Percentiles rank a stretch among this genome's conserved stretches.
Evolutionary conservation across 768 basidiomycete species (phyloP).

Genomic region (Tylopilus plumbeoviolaceoides): DNA sequence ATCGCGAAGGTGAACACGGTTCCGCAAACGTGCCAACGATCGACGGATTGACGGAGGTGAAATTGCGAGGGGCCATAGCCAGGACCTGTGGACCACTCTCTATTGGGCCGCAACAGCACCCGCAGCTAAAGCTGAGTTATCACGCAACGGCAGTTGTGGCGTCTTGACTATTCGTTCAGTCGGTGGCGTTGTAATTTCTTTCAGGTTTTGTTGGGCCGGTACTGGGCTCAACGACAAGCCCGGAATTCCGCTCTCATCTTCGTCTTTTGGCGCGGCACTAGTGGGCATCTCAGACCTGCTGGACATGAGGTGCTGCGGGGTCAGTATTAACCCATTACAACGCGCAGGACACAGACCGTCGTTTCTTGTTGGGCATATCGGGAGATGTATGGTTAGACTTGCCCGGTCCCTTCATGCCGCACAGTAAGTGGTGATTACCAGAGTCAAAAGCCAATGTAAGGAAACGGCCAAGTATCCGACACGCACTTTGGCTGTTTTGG

Average conservation of each 20-base stretch:
- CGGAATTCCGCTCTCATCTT: constrained; percentile 37
- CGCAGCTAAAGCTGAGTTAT: constrained; percentile 54
- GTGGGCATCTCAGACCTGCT: constrained; percentile 40
- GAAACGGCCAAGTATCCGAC: constrained; percentile 12
- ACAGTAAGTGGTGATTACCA: constrained; percentile 27
- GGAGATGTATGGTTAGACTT: constrained; percentile 61
- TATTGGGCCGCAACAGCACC: constrained; percentile 35
- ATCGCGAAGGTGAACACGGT: constrained; percentile 1
- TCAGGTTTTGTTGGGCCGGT: constrained; percentile 32
- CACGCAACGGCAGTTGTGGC: constrained; percentile 57
- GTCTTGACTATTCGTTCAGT: constrained; percentile 47
- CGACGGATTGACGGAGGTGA: neutral
- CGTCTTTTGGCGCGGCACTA: constrained; percentile 30
- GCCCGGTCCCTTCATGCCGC: constrained; percentile 48
- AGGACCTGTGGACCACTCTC: constrained; percentile 7
- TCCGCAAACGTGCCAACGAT: constrained; percentile 1
- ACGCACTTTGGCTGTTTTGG: constrained; percentile 59
- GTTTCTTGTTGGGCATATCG: constrained; percentile 76
- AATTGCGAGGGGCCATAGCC: constrained; percentile 2
- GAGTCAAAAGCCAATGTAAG: constrained; percentile 10
- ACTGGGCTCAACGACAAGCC: constrained; percentile 30
- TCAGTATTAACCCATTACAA: constrained; percentile 19
- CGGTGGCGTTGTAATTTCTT: constrained; percentile 38
- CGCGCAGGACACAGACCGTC: constrained; percentile 56
- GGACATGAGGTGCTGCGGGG: constrained; percentile 28